Conservation (phyloP, 371 early-diverging fungal species). For the Mortierella sp. region DNA sequence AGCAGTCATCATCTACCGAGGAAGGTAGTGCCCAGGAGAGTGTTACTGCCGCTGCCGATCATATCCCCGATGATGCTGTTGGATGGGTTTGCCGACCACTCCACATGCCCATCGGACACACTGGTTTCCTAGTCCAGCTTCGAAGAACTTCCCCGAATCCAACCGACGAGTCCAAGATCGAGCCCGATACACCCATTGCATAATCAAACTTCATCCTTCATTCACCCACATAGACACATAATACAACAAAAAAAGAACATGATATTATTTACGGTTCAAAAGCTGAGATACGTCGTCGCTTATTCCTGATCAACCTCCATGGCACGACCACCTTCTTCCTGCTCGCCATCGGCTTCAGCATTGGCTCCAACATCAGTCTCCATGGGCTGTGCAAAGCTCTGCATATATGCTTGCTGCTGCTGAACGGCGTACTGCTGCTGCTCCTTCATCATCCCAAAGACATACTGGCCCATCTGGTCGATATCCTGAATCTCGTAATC, state of each 20-base stretch:
- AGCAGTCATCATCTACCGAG: background rate
- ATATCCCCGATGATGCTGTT: slow-evolving; percentile 49
- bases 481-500: slow-evolving; percentile 62
- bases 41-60: slow-evolving; percentile 34
- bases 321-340: background rate
- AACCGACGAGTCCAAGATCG: background rate
- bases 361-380: background rate
- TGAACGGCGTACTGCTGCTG: slow-evolving; percentile 69
- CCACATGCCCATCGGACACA: slow-evolving; percentile 69
- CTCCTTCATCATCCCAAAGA: slow-evolving; percentile 81
- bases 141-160: slow-evolving; percentile 55
- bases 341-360: background rate
- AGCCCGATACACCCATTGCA: background rate
- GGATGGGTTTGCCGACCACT: slow-evolving; percentile 76
- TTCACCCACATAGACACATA: background rate
- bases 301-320: slow-evolving; percentile 31
- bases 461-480: slow-evolving; percentile 76
- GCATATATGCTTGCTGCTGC: slow-evolving; percentile 42
- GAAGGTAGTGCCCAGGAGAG: background rate
- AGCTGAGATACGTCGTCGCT: background rate
- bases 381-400: slow-evolving; percentile 28
- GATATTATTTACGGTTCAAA: background rate
- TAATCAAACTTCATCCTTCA: background rate
- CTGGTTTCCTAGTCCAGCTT: slow-evolving; percentile 75
- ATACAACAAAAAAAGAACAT: background rate